Percentiles rank a stretch among this genome's conserved stretches.
Conservation (phyloP, 1,284 basidiomycete genomes). For the Rhodotorula sp. region DNA sequence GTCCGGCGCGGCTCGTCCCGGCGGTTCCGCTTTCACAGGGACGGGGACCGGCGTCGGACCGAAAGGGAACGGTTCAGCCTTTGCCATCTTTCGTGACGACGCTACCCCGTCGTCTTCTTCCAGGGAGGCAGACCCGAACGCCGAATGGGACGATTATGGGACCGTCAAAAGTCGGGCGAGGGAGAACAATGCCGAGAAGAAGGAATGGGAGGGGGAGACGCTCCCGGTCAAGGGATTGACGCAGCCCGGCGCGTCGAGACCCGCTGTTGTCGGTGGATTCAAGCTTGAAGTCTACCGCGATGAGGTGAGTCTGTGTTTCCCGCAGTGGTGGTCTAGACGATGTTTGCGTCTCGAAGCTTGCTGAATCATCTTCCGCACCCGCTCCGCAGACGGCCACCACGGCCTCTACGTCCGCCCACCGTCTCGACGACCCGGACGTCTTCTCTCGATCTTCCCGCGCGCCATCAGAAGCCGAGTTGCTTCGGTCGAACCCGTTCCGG, state of each 20-base stretch:
- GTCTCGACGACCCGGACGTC: slow-evolving; percentile 47
- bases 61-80: slow-evolving; percentile 48
- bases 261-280: slow-evolving; percentile 47
- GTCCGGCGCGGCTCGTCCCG: background rate
- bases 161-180: slow-evolving; percentile 54
- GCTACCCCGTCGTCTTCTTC: slow-evolving; percentile 16
- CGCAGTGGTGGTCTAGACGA: background rate
- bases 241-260: slow-evolving; percentile 37
- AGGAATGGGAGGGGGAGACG: slow-evolving; percentile 55
- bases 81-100: slow-evolving; percentile 52
- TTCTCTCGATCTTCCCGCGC: slow-evolving; percentile 47
- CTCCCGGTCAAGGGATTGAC: slow-evolving; percentile 40
- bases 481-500: slow-evolving; percentile 61
- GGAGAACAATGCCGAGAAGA: slow-evolving; percentile 55
- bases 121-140: slow-evolving; percentile 32
- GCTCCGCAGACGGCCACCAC: slow-evolving; percentile 19
- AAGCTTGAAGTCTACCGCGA: slow-evolving; percentile 57
- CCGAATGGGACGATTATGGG: slow-evolving; percentile 55
- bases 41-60: slow-evolving; percentile 15
- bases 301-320: slow-evolving; percentile 45
- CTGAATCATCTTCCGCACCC: background rate
- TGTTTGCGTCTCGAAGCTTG: no score
- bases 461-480: slow-evolving; percentile 52
- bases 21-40: background rate
- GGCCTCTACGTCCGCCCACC: slow-evolving; percentile 40